Conservation (phyloP, 1,139 yeast species). For the Nakaseomyces kungkrabaensis region DNA sequence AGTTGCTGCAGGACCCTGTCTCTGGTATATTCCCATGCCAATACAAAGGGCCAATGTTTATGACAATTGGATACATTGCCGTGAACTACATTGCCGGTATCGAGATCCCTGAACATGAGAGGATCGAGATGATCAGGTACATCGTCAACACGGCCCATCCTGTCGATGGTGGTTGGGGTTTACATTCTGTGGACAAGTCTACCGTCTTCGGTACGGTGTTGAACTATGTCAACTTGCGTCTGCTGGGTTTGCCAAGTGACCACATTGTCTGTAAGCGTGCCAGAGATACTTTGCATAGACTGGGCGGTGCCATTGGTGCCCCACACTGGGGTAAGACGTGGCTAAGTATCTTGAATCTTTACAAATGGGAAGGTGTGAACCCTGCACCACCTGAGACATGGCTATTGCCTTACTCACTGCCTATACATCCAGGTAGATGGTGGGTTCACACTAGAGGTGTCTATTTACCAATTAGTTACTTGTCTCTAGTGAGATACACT, state of each 20-base stretch:
- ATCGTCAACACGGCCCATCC: conserved; percentile 87
- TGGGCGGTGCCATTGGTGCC: conserved; percentile 83
- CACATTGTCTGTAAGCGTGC: conserved; percentile 82
- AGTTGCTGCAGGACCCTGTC: conserved; percentile 55
- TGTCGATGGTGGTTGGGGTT: conserved; percentile 99
- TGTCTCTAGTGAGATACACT: conserved; percentile 47
- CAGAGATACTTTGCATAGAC: conserved; percentile 49
- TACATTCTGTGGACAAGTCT: conserved; percentile 82
- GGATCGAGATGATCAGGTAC: conserved; percentile 67
- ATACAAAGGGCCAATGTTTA: conserved; percentile 96
- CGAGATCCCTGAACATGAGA: conserved; percentile 57
- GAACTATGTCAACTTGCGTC: conserved; percentile 68
- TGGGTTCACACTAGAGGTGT: conserved; percentile 98
- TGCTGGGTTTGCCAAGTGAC: conserved; percentile 61
- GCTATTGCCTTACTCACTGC: conserved; percentile 70
- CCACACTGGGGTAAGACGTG: conserved; percentile 99
- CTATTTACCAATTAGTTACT: conserved; percentile 77
- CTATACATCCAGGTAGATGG: conserved; percentile 94
- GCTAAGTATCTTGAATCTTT: conserved; percentile 69
- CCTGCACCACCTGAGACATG: conserved; percentile 97
- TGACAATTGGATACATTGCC: conserved; percentile 81
- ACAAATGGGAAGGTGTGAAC: conserved; percentile 93
- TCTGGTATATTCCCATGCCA: conserved; percentile 85
- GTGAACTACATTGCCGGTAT: conserved; percentile 62
- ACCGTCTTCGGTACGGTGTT: conserved; percentile 92